Evolutionary conservation across 2,329 filamentous ascomycete species (phyloP).

Genomic region (Elsinoe arachidis): DNA sequence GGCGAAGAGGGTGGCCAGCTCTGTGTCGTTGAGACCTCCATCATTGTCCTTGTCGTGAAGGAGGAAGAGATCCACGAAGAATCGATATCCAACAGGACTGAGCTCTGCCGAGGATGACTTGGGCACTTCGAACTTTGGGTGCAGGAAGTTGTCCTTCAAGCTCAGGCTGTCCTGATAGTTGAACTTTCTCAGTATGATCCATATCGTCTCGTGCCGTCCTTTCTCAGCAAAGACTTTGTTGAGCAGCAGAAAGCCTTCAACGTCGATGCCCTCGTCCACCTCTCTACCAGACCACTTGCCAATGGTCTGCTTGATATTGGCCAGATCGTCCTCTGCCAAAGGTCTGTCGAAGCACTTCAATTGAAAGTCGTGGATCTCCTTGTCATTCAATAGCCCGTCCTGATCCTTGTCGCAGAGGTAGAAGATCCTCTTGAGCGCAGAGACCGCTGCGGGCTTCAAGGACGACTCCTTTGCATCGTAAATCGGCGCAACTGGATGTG

Average conservation of each 20-base stretch:
- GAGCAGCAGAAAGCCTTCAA: slow-evolving; percentile 74
- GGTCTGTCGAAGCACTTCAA: slow-evolving; percentile 84
- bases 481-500: slow-evolving; percentile 88
- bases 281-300: slow-evolving; percentile 40
- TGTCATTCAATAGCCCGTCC: slow-evolving; percentile 82
- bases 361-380: slow-evolving; percentile 87
- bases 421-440: slow-evolving; percentile 82
- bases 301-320: slow-evolving; percentile 85
- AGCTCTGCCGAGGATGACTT: slow-evolving; percentile 88
- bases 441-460: slow-evolving; percentile 82
- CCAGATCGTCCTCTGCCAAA: slow-evolving; percentile 68
- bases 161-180: slow-evolving; percentile 94
- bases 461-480: slow-evolving; percentile 87
- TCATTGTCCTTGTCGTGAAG: slow-evolving; percentile 97
- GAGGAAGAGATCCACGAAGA: slow-evolving; percentile 93
- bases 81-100: slow-evolving; percentile 87
- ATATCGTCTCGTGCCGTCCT: slow-evolving; percentile 94
- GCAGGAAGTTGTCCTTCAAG: slow-evolving; percentile 80
- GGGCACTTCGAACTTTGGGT: slow-evolving; percentile 89
- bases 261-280: slow-evolving; percentile 56
- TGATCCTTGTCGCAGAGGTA: slow-evolving; percentile 95
- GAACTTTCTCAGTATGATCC: slow-evolving; percentile 91
- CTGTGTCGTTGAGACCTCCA: slow-evolving; percentile 77
- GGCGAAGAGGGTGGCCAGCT: slow-evolving; percentile 79
- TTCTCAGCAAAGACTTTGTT: slow-evolving; percentile 98